Conservation (phyloP, 2,329 filamentous ascomycete species). For the Pseudogymnoascus sp. region DNA sequence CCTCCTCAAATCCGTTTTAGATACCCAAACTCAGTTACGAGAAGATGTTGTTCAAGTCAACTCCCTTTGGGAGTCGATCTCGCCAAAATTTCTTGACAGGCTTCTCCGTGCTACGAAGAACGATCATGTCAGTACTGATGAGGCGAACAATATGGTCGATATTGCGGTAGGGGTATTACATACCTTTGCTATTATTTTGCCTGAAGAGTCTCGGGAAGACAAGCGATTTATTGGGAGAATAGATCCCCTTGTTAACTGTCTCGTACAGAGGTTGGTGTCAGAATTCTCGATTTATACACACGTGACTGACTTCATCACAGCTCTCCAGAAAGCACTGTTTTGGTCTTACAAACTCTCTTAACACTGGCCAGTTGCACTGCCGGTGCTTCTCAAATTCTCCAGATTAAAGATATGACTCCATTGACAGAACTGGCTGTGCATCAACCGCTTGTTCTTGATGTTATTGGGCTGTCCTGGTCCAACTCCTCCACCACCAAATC, state of each 20-base stretch:
- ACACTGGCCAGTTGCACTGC: constrained; percentile 44
- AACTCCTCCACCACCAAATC: constrained; percentile 33
- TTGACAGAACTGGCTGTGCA: constrained; percentile 49
- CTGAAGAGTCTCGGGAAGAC: constrained; percentile 37
- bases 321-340: constrained; percentile 41
- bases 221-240: constrained; percentile 44
- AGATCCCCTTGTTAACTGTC: constrained; percentile 42
- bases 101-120: constrained; percentile 47
- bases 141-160: constrained; percentile 53
- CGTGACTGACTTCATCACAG: constrained; percentile 28
- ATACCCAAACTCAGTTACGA: constrained; percentile 47
- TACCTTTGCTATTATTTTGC: constrained; percentile 51
- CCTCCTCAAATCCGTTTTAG: constrained; percentile 56
- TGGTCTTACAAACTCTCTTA: constrained; percentile 50
- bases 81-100: constrained; percentile 55
- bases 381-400: constrained; percentile 42
- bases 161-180: constrained; percentile 55
- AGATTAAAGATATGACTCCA: constrained; percentile 43
- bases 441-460: constrained; percentile 45
- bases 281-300: not conserved
- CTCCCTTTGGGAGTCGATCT: constrained; percentile 51
- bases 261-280: constrained; percentile 43
- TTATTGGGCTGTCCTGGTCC: constrained; percentile 50
- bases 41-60: constrained; percentile 38
- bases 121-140: constrained; percentile 28